These are phyloP conservation scores for Podospora comata DNA, from an alignment of 495 filamentous ascomycete species.

Conservation along the genomic window DNA sequence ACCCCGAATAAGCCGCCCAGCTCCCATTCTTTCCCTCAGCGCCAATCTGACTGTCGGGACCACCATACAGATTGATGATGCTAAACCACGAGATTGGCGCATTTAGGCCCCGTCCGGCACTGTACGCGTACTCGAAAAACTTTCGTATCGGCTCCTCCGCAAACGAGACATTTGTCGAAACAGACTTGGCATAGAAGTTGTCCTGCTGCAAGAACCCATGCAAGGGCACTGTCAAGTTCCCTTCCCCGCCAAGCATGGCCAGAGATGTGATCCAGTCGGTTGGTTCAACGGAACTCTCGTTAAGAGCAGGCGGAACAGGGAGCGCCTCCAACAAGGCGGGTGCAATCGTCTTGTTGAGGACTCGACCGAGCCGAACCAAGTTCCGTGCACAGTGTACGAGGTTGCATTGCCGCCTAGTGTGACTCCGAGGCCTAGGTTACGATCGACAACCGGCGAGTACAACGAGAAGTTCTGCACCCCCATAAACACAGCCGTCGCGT, in stretches of 20 bases:
- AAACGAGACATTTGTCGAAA: constrained; percentile 16
- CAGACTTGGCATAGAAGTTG: constrained; percentile 26
- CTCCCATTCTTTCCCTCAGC: constrained; percentile 4
- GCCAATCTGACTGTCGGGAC: constrained; percentile 19
- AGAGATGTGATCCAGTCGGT: constrained; percentile 20
- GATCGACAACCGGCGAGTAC: constrained; percentile 17
- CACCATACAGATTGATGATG: constrained; percentile 24
- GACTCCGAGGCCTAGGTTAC: constrained; percentile 17
- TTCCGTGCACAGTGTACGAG: constrained; percentile 17
- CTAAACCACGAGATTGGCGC: constrained; percentile 18
- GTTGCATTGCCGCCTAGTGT: constrained; percentile 12
- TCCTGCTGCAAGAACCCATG: constrained; percentile 13
- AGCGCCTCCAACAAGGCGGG: constrained; percentile 10
- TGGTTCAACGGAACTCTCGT: constrained; percentile 4
- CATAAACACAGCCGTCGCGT: constrained; percentile 5
- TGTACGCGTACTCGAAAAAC: constrained; percentile 16
- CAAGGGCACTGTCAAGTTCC: constrained; percentile 12
- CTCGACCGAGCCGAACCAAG: constrained; percentile 12
- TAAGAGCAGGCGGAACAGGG: neutral
- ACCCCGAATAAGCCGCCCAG: constrained; percentile 21
- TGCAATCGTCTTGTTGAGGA: constrained; percentile 14
- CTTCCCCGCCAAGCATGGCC: constrained; percentile 5
- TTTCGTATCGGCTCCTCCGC: neutral
- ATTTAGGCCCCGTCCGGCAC: neutral
- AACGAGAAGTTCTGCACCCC: constrained; percentile 14